Evolutionary conservation across 1,284 basidiomycete genomes (phyloP).

Genomic region (Sanghuangporus weigelae): DNA sequence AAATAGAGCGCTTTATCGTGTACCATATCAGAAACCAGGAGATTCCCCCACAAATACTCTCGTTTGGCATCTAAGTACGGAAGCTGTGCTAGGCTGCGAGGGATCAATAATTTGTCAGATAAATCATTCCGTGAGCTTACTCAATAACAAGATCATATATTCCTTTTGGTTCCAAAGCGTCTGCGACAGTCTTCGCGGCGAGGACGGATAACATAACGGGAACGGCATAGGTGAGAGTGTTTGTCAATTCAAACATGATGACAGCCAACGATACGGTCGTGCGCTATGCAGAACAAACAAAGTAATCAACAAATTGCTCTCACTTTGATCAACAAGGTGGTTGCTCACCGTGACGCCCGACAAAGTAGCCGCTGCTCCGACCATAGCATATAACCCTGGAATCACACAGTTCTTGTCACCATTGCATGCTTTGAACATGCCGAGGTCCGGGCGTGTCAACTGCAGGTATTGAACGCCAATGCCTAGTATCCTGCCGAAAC

Average conservation of each 20-base stretch:
- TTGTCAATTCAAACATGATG: slow-evolving; percentile 91
- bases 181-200: slow-evolving; percentile 90
- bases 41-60: slow-evolving; percentile 80
- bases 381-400: slow-evolving; percentile 89
- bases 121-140: slow-evolving; percentile 30
- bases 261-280: slow-evolving; percentile 92
- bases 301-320: neutral
- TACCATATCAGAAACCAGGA: slow-evolving; percentile 74
- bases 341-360: slow-evolving; percentile 78
- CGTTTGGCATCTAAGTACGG: slow-evolving; percentile 91
- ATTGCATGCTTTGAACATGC: slow-evolving; percentile 63
- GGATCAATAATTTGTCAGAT: neutral
- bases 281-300: slow-evolving; percentile 37
- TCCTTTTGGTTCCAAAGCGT: slow-evolving; percentile 89
- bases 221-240: slow-evolving; percentile 90
- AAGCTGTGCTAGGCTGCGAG: slow-evolving; percentile 57
- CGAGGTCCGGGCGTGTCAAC: slow-evolving; percentile 54
- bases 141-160: slow-evolving; percentile 97
- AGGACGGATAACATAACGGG: slow-evolving; percentile 91
- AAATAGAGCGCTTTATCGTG: slow-evolving; percentile 23
- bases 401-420: slow-evolving; percentile 68
- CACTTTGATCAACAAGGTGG: neutral
- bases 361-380: slow-evolving; percentile 83
- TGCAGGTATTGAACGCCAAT: slow-evolving; percentile 80
- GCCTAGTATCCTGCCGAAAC: slow-evolving; percentile 87